Evolutionary conservation across 176 grass and related monocot species (phyloP), one percentile per base, ranked within the genome.

Genomic region (Dendrocalamus sinicus): DNA sequence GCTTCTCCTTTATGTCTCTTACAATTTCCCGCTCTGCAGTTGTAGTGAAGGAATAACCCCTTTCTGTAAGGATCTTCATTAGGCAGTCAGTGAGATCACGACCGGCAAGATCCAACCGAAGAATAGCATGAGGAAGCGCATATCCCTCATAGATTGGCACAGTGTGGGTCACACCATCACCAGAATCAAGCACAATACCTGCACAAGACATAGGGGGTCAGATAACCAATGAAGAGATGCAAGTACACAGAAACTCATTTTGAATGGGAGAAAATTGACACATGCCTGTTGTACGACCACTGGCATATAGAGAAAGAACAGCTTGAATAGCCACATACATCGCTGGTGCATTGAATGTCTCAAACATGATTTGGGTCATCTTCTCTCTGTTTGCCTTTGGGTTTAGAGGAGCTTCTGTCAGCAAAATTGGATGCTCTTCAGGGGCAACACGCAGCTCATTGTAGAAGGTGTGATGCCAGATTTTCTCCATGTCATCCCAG

Each of bases 121-220:
- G 87, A 84, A 89, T 89, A n/a, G 87, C 87, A 89, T 85, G 87
- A 75, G 87, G 87, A 41, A 89, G 87, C 47, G 87, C 87, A 59
- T 89, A 85, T 85, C 88, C 82, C 70, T 89, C 88, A 15, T 89
- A 89, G 26, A 89, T 89, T 39, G 88, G 88, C 60, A 85, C 88
- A 41, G 88, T 89, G 61, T 89, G 87, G 37, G 59, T 80, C 40
- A 89, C 87, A 75, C 87, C 87, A 15, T 89, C 87, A 74, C 87
- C 87, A 85, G 87, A 89, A 75, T 89, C 88, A 73, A 89, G 87
- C 58, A 89, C 87, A 48, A 89, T 89, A 89, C 87, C 87, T 89
- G 68, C 81, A 84, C 12, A 84, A 61, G 67, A 72, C 81, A 89
- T 54, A 53, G 4, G 35, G 6, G 15, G 44, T 83, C 80, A 72